phyloP scores from a whole-genome alignment of 345 rosid genomes.

The Geranium rotundifolium region DNA sequence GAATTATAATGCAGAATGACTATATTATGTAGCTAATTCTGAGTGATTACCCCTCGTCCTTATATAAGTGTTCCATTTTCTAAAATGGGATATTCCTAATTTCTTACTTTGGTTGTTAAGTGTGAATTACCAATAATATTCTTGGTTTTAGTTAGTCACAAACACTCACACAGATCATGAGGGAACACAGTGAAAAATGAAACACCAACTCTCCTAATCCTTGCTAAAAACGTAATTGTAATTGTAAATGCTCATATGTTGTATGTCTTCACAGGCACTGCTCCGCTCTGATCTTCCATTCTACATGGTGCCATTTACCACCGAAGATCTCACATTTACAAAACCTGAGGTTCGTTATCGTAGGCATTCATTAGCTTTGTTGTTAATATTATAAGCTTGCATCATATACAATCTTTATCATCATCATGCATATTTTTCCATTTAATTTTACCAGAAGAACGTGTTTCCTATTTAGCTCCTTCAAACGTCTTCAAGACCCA shows the following conservation, averaged over 20 bases:
- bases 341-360: conserved; percentile 73
- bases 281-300: conserved; percentile 76
- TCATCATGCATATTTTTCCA: not conserved
- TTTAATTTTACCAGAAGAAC: not conserved
- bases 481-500: no score
- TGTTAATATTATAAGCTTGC: no score
- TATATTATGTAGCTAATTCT: not conserved
- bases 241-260: not conserved
- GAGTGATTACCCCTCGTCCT: not conserved
- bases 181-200: no score
- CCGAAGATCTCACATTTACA: conserved; percentile 46
- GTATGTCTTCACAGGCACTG: conserved; percentile 46
- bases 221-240: no score
- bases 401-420: no score
- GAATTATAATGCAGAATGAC: not conserved
- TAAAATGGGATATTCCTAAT: no score
- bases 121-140: not conserved
- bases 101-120: no score
- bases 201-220: no score
- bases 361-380: not conserved
- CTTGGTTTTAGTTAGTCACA: not conserved
- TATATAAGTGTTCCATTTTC: no score
- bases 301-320: conserved; percentile 78
- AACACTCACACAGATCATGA: no score
- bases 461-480: no score